Evolutionary conservation across 2,329 filamentous ascomycete species (phyloP), one percentile per base, ranked within the genome.

Genomic region (Epicoccum nigrum): DNA sequence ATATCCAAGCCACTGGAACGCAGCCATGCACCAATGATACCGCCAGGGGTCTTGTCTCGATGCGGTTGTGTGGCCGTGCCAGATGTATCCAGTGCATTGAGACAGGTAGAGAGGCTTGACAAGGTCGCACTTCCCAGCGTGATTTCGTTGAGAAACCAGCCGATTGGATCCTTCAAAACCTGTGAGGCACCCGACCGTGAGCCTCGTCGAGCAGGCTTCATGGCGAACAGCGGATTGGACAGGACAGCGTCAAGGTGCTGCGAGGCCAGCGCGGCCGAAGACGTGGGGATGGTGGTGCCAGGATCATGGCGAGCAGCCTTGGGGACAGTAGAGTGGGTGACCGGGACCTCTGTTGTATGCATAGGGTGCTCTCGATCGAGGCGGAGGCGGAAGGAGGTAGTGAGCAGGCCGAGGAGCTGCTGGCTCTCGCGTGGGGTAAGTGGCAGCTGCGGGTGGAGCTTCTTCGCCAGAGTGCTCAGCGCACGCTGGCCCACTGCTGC

Each of bases 341-440:
- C 21, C n/a, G n/a, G n/a, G 38, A 47, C 54, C 16, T 65, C 62
- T 19, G 56, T 21, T 7, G 55, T 15, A 7, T 51, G 28, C 11
- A 65, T 25, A 25, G 79, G 81, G 70, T 86, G 81, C 51, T 82
- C 79, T 45, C 75, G 77, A 62, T 88, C 84, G 33, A 88, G 79
- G 51, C 87, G 83, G 41, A 79, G 76, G 58, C 83, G 79, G 68
- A 88, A 88, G 11, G 84, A 87, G 32, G 77, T 79, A 17, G 83
- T 86, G 56, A 88, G 78, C 16, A 84, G 76, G 45, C 76, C 79
- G 32, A 88, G 78, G 7, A 88, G 75, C 60, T 83, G 80, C 55
- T 83, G 76, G 13, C 81, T 84, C 62, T 88, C 83, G 50, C 78
- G 78, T 4, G 79, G 75, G 20, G 78, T 83, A 13, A 86, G 75